Conservation (phyloP, 2,329 filamentous ascomycete genomes). For the Immersiporthe knoxdaviesiana region DNA sequence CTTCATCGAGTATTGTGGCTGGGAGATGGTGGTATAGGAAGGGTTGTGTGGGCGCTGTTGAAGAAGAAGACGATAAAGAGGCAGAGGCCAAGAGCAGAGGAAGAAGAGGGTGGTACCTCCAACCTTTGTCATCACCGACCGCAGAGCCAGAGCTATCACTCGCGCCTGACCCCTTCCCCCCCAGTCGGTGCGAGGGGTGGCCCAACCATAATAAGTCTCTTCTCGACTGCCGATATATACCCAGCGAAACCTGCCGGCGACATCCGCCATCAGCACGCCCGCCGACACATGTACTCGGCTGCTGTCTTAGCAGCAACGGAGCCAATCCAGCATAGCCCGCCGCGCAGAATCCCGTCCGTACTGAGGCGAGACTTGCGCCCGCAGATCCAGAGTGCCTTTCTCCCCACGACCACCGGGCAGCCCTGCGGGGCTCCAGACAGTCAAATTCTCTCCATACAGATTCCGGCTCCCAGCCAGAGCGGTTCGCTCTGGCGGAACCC, state of each 20-base stretch:
- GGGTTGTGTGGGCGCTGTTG: slow-evolving; percentile 13
- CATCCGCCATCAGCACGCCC: slow-evolving; percentile 32
- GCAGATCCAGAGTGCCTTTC: slow-evolving; percentile 32
- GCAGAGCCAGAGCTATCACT: not conserved
- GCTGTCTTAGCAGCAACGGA: slow-evolving; percentile 38
- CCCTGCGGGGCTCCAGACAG: slow-evolving; percentile 57
- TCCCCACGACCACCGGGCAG: slow-evolving; percentile 44
- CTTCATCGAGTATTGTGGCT: slow-evolving; percentile 18
- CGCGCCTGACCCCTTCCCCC: not conserved
- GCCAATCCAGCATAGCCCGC: slow-evolving; percentile 35
- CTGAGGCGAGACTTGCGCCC: slow-evolving; percentile 38
- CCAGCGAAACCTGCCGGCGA: slow-evolving; percentile 30
- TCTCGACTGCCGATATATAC: slow-evolving; percentile 27
- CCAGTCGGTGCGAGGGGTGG: slow-evolving; percentile 13
- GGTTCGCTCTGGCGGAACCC: slow-evolving; percentile 76
- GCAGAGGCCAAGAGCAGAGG: not conserved
- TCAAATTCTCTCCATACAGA: slow-evolving; percentile 64
- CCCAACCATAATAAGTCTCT: slow-evolving; percentile 20
- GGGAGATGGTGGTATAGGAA: slow-evolving; percentile 22
- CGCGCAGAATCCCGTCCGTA: slow-evolving; percentile 37
- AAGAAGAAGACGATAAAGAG: no score
- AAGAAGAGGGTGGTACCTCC: slow-evolving; percentile 7
- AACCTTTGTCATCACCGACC: slow-evolving; percentile 27
- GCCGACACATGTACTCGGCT: slow-evolving; percentile 43
- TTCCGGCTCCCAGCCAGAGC: slow-evolving; percentile 72